Percentiles rank a stretch among this genome's conserved stretches.
phyloP scores from a whole-genome alignment of 2,329 filamentous ascomycete species.

The Aspergillus puulaauensis region DNA sequence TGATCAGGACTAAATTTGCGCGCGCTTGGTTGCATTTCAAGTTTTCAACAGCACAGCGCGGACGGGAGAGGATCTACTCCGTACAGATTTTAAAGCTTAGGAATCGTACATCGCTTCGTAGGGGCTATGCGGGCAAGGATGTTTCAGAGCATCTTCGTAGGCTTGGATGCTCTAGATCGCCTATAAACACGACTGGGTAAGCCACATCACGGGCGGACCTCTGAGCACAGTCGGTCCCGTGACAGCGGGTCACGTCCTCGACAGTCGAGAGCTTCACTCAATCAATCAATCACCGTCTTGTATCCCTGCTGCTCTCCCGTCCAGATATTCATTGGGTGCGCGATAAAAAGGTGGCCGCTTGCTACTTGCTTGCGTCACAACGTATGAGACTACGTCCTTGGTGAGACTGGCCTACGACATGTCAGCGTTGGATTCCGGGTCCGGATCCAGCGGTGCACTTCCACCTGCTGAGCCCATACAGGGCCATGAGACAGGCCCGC shows the following conservation, averaged over 20 bases:
- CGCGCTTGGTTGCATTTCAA: neutral
- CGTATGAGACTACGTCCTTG: neutral
- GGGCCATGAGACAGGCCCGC: constrained; percentile 23
- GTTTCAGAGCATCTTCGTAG: neutral
- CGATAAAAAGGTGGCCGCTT: neutral
- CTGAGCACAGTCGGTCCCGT: neutral
- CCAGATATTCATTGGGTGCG: neutral
- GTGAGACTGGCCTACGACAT: constrained; percentile 16
- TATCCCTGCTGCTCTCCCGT: neutral
- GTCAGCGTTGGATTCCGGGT: constrained; percentile 34
- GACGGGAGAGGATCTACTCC: neutral
- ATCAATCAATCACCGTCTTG: too few relatives aligned
- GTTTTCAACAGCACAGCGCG: neutral
- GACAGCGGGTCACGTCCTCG: neutral
- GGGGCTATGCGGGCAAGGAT: neutral
- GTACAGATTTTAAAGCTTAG: neutral
- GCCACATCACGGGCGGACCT: neutral
- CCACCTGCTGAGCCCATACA: constrained; percentile 11
- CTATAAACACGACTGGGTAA: neutral
- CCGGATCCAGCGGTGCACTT: constrained; percentile 19
- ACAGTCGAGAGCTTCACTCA: neutral
- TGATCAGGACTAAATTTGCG: constrained; percentile 9
- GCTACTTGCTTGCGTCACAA: neutral
- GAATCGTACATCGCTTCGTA: neutral
- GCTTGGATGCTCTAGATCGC: neutral